A percentile compares a stretch with the other conserved stretches of the same genome.
These are phyloP conservation scores for Chrysoporthe puriensis DNA, from an alignment of 2,329 filamentous ascomycete species.

Conservation along the genomic window DNA sequence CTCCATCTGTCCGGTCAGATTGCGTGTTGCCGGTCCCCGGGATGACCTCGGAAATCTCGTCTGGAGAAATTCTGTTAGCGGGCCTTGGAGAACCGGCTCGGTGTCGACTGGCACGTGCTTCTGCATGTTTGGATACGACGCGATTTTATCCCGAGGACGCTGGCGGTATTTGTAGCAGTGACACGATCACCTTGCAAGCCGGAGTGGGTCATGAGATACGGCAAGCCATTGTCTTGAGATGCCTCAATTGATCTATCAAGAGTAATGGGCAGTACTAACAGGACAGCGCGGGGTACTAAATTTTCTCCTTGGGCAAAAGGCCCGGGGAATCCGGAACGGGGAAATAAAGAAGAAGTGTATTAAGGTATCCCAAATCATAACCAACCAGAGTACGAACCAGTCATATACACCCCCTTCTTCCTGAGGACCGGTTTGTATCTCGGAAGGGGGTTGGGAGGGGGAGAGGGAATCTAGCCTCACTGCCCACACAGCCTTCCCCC, in stretches of 20 bases:
- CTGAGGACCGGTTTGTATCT: conserved; percentile 31
- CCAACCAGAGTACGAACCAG: conserved; percentile 56
- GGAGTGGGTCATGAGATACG: no score
- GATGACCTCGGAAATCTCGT: no score
- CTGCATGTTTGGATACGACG: no score
- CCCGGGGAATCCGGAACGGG: conserved; percentile 1
- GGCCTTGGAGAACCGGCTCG: no score
- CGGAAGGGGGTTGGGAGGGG: conserved; percentile 21
- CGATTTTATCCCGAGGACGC: no score
- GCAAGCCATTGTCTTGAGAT: background rate
- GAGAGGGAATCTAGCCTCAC: conserved; percentile 29
- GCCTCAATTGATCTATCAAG: background rate
- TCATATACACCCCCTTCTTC: conserved; percentile 45
- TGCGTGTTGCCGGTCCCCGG: no score
- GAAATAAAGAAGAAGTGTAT: conserved; percentile 31
- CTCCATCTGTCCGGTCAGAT: no score
- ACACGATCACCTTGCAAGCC: no score
- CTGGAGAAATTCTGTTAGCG: no score
- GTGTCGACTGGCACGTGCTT: no score
- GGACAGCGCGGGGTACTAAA: background rate
- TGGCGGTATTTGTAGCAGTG: no score
- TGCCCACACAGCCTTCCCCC: background rate
- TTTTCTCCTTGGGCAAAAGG: conserved; percentile 4
- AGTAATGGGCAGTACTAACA: background rate
- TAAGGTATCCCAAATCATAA: conserved; percentile 31